Base-by-base conservation (phyloP, 805 yeast species). In the Candida vaughaniae region DNA sequence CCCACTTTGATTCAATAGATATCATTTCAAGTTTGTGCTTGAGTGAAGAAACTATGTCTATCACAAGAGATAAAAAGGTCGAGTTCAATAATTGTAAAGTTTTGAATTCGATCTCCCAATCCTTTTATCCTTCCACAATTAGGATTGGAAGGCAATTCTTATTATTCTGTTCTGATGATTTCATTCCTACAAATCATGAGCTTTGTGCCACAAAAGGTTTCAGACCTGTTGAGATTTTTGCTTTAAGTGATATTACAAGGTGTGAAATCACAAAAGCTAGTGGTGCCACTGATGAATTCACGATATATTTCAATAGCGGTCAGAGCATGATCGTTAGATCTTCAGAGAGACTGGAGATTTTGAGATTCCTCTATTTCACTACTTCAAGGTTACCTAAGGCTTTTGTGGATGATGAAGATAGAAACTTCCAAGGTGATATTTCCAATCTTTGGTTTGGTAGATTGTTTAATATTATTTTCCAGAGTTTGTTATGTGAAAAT, bases 131-230 rank as follows among this genome's bases (percentile, higher is more conserved):
- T 1, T 82, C 82, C 3, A 72, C 77, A 0, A 41, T 87, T 42
- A 80, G 77, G 48, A 71, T 87, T 36, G 95, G 95, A 6, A 73
- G 83, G 39, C 78, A 77, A 47, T 82, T 68, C 60, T 51, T 86
- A 29, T 90, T 84, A 52, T 58, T 85, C 4, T 64, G 64, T 40
- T 47, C 52, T 3, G 58, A 51, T 17, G 58, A 58, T 5, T 31
- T 38, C 16, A 43, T 50, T 5, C 34, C 41, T 4, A 57, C 56
- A 20, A 41, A 43, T 10, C 51, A 47, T 6, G 48, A 49, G 4
- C 31, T 47, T 7, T 41, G 52, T 16, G 58, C 49, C 1, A 62
- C 67, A 3, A 44, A 47, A 17, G 52, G 56, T 0, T 58, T 62
- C 36, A 47, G 52, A 7, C 68, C 72, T 1, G 63, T 64, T 11